phyloP scores from a whole-genome alignment of 1,139 yeast genomes.

The Taiozyma sp. region DNA sequence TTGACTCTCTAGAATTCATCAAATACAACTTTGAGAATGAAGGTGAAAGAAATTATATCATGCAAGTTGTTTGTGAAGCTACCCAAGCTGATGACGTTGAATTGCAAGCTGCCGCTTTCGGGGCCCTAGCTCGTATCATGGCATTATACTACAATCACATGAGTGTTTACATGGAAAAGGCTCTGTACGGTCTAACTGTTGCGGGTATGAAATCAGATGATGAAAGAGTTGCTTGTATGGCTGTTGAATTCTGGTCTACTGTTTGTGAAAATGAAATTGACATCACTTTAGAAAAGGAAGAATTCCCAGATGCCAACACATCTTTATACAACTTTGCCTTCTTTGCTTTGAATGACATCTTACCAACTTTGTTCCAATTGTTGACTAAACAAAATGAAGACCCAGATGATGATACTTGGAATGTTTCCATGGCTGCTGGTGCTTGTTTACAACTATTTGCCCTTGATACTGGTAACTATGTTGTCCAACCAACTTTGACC shows the following conservation, averaged over 20 bases:
- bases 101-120: conserved; percentile 91
- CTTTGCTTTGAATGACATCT: conserved; percentile 75
- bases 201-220: conserved; percentile 83
- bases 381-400: conserved; percentile 89
- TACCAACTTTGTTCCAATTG: conserved; percentile 77
- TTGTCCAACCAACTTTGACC: conserved; percentile 75
- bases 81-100: conserved; percentile 83
- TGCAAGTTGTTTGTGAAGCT: conserved; percentile 99
- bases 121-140: conserved; percentile 92
- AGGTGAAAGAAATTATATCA: conserved; percentile 92
- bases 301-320: conserved; percentile 41
- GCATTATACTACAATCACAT: conserved; percentile 80
- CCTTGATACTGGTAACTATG: conserved; percentile 79
- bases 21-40: conserved; percentile 84
- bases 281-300: conserved; percentile 62
- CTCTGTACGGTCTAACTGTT: conserved; percentile 84
- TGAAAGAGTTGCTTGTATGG: conserved; percentile 94
- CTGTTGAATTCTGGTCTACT: conserved; percentile 97
- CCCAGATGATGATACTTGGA: conserved; percentile 92
- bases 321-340: conserved; percentile 68
- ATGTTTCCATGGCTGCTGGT: conserved; percentile 98
- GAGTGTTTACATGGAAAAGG: conserved; percentile 97
- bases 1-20: conserved; percentile 86
- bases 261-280: conserved; percentile 96
- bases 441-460: conserved; percentile 94